Evolutionary conservation across 257 asterid species (phyloP), one percentile per base, ranked within the genome.

Genomic region (Leonotis leonurus): DNA sequence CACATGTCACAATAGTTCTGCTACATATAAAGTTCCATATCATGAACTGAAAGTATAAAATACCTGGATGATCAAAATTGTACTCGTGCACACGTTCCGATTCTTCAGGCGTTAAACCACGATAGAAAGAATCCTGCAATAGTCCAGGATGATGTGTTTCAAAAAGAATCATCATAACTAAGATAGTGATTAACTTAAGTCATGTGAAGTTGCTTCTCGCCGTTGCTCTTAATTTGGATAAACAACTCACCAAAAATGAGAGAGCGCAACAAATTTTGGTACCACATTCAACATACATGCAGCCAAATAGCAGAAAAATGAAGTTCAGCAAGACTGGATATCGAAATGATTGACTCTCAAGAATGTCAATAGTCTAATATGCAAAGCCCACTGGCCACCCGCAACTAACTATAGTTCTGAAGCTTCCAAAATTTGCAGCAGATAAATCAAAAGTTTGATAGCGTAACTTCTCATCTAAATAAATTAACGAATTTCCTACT

Each of bases 1-100:
- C n/a, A n/a, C n/a, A n/a, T n/a, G n/a, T n/a, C n/a, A 26, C 49
- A 60, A 44, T 21, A 60, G 46, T 21, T 61, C 24, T 12, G 51
- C 27, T 55, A 29, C 35, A 25, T 1, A 25, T 6, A 30, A 60
- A 37, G 26, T 20, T 50, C 44, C 62, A 60, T 49, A 26, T 22
- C 64, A 53, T 35, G 36, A 12, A 48, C 33, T 41, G n/a, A n/a
- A n/a, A n/a, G n/a, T n/a, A n/a, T n/a, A 41, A 56, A 9, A 41
- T 75, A 93, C 99, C 99, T 70, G 99, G 99, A 76, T 93, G 99
- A 63, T 93, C 99, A 73, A 93, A 93, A 73, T 93, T 89, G 81
- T 93, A 93, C 67, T 89, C 97, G 29, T 84, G 91, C 44, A 85
- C 99, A 70, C 54, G 84, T 68, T 81, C 67, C 62, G 67, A 72